Percentiles rank a stretch among this genome's conserved stretches.
These are phyloP conservation scores for Manihot esculenta DNA, from an alignment of 441 rosid genomes.

Conservation along the genomic window DNA sequence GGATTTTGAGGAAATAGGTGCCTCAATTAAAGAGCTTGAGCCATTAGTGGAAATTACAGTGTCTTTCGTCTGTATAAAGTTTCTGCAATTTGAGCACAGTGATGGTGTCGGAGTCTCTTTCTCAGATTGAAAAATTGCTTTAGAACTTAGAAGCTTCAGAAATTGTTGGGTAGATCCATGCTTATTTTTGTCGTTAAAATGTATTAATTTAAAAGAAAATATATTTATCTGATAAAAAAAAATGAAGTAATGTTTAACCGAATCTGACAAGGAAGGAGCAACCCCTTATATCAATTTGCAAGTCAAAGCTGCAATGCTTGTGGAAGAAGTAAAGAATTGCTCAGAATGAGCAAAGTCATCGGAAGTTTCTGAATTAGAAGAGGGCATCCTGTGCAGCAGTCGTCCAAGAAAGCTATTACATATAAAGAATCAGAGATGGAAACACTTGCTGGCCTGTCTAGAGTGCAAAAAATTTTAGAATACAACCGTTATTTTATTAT, in stretches of 20 bases:
- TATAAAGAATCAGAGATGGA: constrained; percentile 77
- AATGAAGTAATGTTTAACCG: no score
- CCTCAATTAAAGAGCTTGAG: not conserved
- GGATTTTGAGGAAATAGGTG: constrained; percentile 21
- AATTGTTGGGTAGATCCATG: not conserved
- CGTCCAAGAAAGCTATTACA: constrained; percentile 42
- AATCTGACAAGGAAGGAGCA: no score
- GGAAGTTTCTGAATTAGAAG: constrained; percentile 48
- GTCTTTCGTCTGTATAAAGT: constrained; percentile 5
- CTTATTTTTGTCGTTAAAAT: no score
- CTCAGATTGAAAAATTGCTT: not conserved
- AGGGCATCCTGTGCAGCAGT: constrained; percentile 51
- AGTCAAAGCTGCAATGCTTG: constrained; percentile 56
- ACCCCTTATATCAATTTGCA: constrained; percentile 74
- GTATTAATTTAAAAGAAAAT: no score
- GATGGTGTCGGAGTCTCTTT: not conserved
- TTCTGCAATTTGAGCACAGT: not conserved
- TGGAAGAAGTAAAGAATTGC: constrained; percentile 49
- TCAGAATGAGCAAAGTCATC: constrained; percentile 49
- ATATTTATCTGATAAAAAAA: no score
- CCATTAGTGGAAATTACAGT: not conserved
- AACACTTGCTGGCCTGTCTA: constrained; percentile 60
- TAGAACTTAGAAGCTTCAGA: not conserved
- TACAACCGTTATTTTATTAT: constrained; percentile 47
- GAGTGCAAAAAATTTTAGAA: constrained; percentile 85